Evolutionary conservation across 2,329 filamentous ascomycete genomes (phyloP).

Genomic region (Clarireedia monteithiana): DNA sequence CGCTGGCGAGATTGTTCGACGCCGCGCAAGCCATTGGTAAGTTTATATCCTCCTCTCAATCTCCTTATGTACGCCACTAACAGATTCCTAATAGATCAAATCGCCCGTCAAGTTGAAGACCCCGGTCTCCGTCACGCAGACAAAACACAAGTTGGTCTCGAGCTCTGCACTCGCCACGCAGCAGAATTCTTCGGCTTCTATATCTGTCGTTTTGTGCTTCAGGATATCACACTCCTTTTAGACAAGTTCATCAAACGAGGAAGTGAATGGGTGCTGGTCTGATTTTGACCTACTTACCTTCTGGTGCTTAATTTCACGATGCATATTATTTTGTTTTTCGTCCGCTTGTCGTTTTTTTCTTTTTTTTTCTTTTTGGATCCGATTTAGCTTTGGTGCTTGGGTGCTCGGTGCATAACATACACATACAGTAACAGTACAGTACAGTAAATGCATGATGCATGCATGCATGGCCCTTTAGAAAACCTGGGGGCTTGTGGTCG

Average conservation of each 20-base stretch:
- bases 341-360: neutral
- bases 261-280: conserved; percentile 77
- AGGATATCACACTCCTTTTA: conserved; percentile 74
- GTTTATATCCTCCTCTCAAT: conserved; percentile 27
- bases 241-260: conserved; percentile 97
- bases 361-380: neutral
- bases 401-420: neutral
- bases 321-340: neutral
- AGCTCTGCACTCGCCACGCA: conserved; percentile 86
- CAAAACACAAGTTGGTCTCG: conserved; percentile 89
- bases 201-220: conserved; percentile 87
- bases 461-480: too few species aligned
- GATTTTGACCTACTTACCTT: conserved; percentile 3
- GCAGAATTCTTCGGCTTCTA: conserved; percentile 98
- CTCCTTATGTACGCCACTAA: neutral
- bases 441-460: too few species aligned
- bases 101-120: conserved; percentile 92
- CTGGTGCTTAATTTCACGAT: neutral
- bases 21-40: conserved; percentile 87
- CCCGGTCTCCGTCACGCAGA: conserved; percentile 86
- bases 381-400: neutral
- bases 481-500: too few species aligned
- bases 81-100: conserved; percentile 64
- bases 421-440: too few species aligned
- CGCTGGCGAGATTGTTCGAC: conserved; percentile 84